Evolutionary conservation across 164 flowering plant genomes (phyloP).

Genomic region (Kalanchoe fedtschenkoi): DNA sequence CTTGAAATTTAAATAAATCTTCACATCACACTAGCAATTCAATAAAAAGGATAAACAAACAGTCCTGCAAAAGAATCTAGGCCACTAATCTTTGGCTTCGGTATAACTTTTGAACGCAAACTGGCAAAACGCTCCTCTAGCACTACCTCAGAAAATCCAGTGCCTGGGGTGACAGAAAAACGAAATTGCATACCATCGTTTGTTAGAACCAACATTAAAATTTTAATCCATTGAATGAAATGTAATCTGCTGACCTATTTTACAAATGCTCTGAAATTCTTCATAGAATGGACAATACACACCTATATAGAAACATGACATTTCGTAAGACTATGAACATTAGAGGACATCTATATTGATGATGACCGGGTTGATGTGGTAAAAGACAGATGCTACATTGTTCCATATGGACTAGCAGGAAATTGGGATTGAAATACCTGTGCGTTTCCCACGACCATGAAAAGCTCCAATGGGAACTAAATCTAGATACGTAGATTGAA

Average conservation of each 20-base stretch:
- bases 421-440: constrained; percentile 36
- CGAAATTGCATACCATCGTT: not conserved
- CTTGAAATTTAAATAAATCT: not conserved
- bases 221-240: not conserved
- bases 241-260: constrained; percentile 52
- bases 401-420: not conserved
- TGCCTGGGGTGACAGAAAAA: constrained; percentile 33
- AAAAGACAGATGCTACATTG: not conserved
- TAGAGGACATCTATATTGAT: not conserved
- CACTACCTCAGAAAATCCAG: constrained; percentile 84
- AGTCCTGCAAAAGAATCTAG: not conserved
- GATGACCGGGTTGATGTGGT: not conserved
- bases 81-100: constrained; percentile 51
- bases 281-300: constrained; percentile 97
- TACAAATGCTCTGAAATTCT: constrained; percentile 93
- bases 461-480: constrained; percentile 97
- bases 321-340: not conserved
- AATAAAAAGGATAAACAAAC: not conserved
- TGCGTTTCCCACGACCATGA: constrained; percentile 95
- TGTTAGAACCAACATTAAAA: not conserved
- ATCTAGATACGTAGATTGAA: too few species aligned
- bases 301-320: constrained; percentile 27
- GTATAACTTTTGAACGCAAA: constrained; percentile 67
- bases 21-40: not conserved
- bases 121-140: constrained; percentile 87